Percentiles rank a stretch among this genome's conserved stretches.
Conservation (phyloP, 2,329 filamentous ascomycete species). For the Monascus ruber region DNA sequence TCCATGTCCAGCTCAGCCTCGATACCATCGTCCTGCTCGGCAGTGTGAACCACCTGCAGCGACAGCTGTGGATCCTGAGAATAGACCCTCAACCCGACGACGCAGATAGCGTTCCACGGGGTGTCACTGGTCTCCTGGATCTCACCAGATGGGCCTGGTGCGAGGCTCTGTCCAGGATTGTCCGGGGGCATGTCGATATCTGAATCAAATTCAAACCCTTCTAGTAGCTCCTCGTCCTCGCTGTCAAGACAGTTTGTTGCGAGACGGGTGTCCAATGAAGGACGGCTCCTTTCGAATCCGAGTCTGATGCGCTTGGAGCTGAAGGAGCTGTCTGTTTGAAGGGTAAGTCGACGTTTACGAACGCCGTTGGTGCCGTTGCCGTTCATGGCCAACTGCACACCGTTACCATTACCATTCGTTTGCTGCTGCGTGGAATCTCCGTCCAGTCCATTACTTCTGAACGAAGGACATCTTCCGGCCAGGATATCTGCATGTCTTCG, state of each 20-base stretch:
- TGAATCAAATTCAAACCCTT: slow-evolving; percentile 33
- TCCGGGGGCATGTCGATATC: slow-evolving; percentile 30
- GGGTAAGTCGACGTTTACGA: slow-evolving; percentile 2
- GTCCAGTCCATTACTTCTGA: too few species aligned
- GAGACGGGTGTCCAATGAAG: slow-evolving; percentile 16
- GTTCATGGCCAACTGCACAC: too few species aligned
- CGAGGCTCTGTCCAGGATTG: slow-evolving; percentile 7
- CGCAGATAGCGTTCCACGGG: slow-evolving; percentile 52
- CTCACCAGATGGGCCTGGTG: slow-evolving; percentile 4
- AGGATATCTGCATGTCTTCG: slow-evolving; percentile 20
- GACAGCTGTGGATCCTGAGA: slow-evolving; percentile 39
- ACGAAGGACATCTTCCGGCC: slow-evolving; percentile 3
- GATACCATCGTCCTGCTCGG: slow-evolving; percentile 22
- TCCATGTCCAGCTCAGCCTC: slow-evolving; percentile 35
- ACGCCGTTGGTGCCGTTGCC: slow-evolving; percentile 5
- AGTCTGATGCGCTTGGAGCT: slow-evolving; percentile 3
- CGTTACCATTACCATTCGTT: too few species aligned
- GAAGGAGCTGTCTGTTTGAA: slow-evolving; percentile 17
- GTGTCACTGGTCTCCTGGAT: slow-evolving; percentile 14
- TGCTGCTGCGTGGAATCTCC: too few species aligned
- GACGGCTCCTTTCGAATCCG: slow-evolving; percentile 10
- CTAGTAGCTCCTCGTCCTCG: slow-evolving; percentile 24
- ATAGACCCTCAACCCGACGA: slow-evolving; percentile 49
- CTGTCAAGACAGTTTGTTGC: slow-evolving; percentile 10
- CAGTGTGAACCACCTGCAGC: slow-evolving; percentile 41